Evolutionary conservation across 2,329 filamentous ascomycete species (phyloP).

Genomic region (Xylariomycetidae sp.): DNA sequence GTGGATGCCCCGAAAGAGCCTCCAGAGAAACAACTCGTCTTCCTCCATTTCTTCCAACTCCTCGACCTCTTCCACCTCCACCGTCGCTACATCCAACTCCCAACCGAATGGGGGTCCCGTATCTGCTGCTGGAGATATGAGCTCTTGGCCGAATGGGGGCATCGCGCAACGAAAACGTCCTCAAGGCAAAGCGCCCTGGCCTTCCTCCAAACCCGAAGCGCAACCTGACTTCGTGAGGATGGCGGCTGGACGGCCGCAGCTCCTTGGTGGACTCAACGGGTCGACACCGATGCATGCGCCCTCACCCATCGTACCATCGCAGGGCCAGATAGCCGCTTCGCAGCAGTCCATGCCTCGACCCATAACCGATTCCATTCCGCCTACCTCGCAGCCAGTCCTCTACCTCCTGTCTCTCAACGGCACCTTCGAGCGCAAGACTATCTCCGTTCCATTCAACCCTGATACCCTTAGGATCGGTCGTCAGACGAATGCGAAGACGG

Average conservation of each 20-base stretch:
- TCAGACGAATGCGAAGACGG: constrained; percentile 94
- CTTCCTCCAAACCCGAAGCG: constrained; percentile 39
- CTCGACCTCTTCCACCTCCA: constrained; percentile 55
- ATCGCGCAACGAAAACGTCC: constrained; percentile 42
- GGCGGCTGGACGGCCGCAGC: constrained; percentile 29
- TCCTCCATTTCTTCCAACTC: constrained; percentile 70
- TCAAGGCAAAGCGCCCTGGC: constrained; percentile 46
- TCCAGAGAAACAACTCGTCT: constrained; percentile 84
- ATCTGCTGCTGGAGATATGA: constrained; percentile 40
- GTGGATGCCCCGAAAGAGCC: constrained; percentile 82
- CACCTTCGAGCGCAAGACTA: constrained; percentile 95
- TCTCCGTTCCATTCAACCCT: constrained; percentile 86
- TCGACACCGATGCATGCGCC: constrained; percentile 32
- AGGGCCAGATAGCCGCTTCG: constrained; percentile 29
- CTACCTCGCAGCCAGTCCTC: constrained; percentile 69
- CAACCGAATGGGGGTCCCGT: constrained; percentile 54
- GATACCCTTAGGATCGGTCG: constrained; percentile 91
- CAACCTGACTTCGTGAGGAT: constrained; percentile 42
- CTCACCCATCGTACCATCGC: constrained; percentile 31
- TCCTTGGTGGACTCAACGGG: constrained; percentile 39
- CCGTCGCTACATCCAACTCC: constrained; percentile 54
- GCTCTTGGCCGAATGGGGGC: constrained; percentile 43
- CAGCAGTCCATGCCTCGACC: constrained; percentile 56
- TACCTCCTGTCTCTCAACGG: constrained; percentile 88
- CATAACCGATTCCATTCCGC: constrained; percentile 54